Conservation (phyloP, 306 rosid genomes). For the Prinsepia uniflora region DNA sequence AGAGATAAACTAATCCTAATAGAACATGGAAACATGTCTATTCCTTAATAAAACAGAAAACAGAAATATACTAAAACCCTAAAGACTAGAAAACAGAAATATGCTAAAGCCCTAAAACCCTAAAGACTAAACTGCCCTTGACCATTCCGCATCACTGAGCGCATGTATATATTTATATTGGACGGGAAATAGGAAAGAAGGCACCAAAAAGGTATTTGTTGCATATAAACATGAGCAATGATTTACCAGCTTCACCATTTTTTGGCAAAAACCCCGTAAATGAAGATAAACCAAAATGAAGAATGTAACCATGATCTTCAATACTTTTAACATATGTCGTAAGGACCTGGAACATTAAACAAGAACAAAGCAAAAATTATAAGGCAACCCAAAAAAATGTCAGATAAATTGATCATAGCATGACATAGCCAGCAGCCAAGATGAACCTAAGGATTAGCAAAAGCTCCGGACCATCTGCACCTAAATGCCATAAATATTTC, state of each 20-base stretch:
- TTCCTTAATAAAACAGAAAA: too few species aligned
- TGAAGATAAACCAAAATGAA: conserved; percentile 83
- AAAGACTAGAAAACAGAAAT: too few species aligned
- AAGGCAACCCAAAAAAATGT: background rate
- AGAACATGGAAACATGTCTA: too few species aligned
- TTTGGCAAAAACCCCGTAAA: conserved; percentile 80
- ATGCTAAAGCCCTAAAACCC: too few species aligned
- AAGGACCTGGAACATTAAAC: conserved; percentile 54
- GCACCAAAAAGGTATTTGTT: conserved; percentile 12
- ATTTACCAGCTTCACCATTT: conserved; percentile 46
- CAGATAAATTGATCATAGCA: background rate
- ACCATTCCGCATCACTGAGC: too few species aligned
- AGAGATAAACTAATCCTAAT: too few species aligned
- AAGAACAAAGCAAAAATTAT: conserved; percentile 1
- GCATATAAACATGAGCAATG: conserved; percentile 10
- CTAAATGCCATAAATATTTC: too few species aligned
- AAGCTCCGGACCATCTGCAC: too few species aligned
- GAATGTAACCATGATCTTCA: conserved; percentile 96
- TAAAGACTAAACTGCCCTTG: too few species aligned
- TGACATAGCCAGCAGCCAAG: too few species aligned
- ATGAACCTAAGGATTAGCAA: too few species aligned
- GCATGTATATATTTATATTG: background rate
- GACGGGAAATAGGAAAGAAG: background rate
- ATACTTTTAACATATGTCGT: conserved; percentile 82
- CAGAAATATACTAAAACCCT: too few species aligned